Base-by-base conservation (phyloP, 805 yeast species). In the Candida khao-thaluensis region DNA sequence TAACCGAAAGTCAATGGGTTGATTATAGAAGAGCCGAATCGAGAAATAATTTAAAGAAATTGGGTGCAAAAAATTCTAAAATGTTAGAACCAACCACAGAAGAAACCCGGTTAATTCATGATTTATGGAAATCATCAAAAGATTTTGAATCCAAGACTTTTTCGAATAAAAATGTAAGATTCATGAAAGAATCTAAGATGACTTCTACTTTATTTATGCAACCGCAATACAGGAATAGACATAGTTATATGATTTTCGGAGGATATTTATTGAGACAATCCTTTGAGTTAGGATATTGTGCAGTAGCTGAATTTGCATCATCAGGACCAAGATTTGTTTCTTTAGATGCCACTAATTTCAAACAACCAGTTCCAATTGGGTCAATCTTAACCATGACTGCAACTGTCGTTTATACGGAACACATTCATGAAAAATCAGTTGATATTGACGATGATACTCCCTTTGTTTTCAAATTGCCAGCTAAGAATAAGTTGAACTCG, bases 291-390 rank as follows among this genome's bases (percentile, higher is more conserved):
- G 97, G 96, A 1, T 90, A 89, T 58, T 88, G 95, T 63, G 79
- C 91, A 12, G 88, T 95, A 6, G 95, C 95, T 5, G 85, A 95
- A 1, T 88, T 90, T 54, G 71, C 96, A 2, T 81, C 80, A 48
- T 81, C 91, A 11, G 79, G 83, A 44, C 96, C 98, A 30, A 73
- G 96, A 57, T 90, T 90, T 51, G 85, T 88, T 8, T 84, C 95
- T 2, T 72, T 90, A 49, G 97, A 90, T 59, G 83, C 93, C 16
- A 88, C 96, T 30, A 85, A 95, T 17, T 90, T 90, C 72, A 81
- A 85, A 54, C 85, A 90, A 14, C 98, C 98, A 2, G 98, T 90
- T 6, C 97, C 97, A 1, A 96, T 90, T 12, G 97, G 98, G 1
- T 81, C 90, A 1, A 95, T 91, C 7, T 67, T 90, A 43, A 84